Conservation (phyloP, 2,329 filamentous ascomycete species). For the Venturia nashicola region DNA sequence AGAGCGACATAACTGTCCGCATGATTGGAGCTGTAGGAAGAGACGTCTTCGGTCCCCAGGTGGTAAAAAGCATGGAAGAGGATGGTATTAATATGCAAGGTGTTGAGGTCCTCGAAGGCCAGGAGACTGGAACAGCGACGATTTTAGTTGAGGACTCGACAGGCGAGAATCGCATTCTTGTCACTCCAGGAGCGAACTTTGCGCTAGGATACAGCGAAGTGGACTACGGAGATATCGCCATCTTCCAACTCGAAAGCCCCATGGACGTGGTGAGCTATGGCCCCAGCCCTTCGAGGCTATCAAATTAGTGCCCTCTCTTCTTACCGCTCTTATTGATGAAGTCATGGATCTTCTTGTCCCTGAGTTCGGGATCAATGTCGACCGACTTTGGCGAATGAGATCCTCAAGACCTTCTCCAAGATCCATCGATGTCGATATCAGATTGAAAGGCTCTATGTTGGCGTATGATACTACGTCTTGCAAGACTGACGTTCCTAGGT, state of each 20-base stretch:
- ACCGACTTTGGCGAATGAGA: background rate
- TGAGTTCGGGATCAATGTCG: background rate
- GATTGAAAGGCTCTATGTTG: background rate
- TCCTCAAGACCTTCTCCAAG: background rate
- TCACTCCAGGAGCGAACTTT: slow-evolving; percentile 35
- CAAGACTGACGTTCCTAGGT: slow-evolving; percentile 15
- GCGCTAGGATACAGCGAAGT: slow-evolving; percentile 22
- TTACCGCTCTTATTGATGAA: slow-evolving; percentile 14
- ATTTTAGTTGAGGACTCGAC: slow-evolving; percentile 36
- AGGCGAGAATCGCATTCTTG: slow-evolving; percentile 37
- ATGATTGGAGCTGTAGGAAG: slow-evolving; percentile 39
- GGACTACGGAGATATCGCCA: slow-evolving; percentile 29
- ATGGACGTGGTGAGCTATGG: slow-evolving; percentile 21
- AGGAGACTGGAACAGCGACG: slow-evolving; percentile 36
- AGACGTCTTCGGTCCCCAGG: slow-evolving; percentile 29
- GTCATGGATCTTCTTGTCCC: background rate
- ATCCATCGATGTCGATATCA: background rate
- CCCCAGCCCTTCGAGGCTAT: background rate
- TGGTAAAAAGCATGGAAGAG: slow-evolving; percentile 27
- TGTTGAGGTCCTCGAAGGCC: slow-evolving; percentile 27
- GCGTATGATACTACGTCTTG: background rate
- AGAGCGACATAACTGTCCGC: slow-evolving; percentile 20
- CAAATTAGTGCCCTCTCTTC: background rate
- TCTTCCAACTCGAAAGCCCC: slow-evolving; percentile 37
- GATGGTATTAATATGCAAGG: slow-evolving; percentile 31